phyloP scores from a whole-genome alignment of 2,329 filamentous ascomycete genomes.

The Neoscytalidium dimidiatum region DNA sequence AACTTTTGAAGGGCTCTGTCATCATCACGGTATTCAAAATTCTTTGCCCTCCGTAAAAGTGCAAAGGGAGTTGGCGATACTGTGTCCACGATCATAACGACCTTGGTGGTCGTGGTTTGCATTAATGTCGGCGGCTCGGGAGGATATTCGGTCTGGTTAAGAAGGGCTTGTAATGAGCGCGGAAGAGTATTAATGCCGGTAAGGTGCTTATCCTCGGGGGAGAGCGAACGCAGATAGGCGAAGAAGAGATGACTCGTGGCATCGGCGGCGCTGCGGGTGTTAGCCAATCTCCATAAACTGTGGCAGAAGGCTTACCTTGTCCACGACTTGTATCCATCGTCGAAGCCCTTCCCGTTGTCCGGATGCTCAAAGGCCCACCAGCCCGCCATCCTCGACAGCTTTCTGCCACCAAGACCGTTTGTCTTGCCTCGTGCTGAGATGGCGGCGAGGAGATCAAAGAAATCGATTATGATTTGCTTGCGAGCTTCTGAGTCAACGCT shows the following conservation, averaged over 20 bases:
- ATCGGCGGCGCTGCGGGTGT: conserved; percentile 72
- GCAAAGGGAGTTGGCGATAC: conserved; percentile 95
- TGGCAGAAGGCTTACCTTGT: conserved; percentile 59
- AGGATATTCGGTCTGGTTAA: conserved; percentile 93
- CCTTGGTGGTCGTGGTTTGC: conserved; percentile 79
- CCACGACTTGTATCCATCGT: conserved; percentile 91
- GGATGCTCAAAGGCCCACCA: conserved; percentile 98
- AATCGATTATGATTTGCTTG: conserved; percentile 89
- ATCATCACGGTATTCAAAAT: conserved; percentile 93
- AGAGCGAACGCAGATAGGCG: conserved; percentile 86
- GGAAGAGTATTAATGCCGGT: conserved; percentile 84
- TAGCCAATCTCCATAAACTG: conserved; percentile 28
- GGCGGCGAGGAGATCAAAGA: conserved; percentile 90
- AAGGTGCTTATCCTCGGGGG: conserved; percentile 72
- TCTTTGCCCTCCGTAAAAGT: conserved; percentile 82
- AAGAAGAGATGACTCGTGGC: conserved; percentile 98
- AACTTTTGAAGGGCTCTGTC: conserved; percentile 83
- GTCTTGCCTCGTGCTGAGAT: conserved; percentile 90
- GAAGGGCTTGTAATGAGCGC: conserved; percentile 84
- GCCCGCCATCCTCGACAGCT: conserved; percentile 90
- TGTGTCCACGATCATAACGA: conserved; percentile 94
- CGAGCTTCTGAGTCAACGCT: conserved; percentile 86
- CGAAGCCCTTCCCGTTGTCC: conserved; percentile 87
- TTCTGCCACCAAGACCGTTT: conserved; percentile 90
- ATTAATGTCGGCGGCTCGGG: conserved; percentile 76